These are phyloP conservation scores for Fermentozyma sake DNA, from an alignment of 1,139 yeast species.

Conservation along the genomic window DNA sequence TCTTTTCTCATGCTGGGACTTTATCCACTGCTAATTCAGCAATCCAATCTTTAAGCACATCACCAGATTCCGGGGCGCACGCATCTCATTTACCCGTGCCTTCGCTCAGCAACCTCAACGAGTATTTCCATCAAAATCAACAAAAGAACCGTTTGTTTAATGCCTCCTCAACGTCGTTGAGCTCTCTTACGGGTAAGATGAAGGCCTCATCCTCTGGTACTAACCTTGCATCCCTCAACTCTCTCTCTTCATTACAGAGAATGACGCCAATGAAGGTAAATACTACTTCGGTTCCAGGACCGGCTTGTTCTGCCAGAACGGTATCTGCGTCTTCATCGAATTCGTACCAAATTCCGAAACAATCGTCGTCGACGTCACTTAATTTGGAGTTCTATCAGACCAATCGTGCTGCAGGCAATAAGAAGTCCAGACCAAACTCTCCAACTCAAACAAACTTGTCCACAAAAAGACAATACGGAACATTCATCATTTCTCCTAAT, in stretches of 20 bases:
- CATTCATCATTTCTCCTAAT: constrained; percentile 25
- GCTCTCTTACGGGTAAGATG: constrained; percentile 23
- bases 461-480: constrained; percentile 3
- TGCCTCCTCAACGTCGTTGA: constrained; percentile 23
- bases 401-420: constrained; percentile 16
- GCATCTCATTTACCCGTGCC: constrained; percentile 11
- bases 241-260: constrained; percentile 19
- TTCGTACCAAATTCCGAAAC: constrained; percentile 17
- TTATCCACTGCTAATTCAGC: constrained; percentile 19
- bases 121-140: constrained; percentile 22
- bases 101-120: constrained; percentile 29
- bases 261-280: constrained; percentile 38
- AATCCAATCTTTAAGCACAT: constrained; percentile 28
- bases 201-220: constrained; percentile 17
- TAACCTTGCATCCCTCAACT: constrained; percentile 16
- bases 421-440: constrained; percentile 42
- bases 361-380: constrained; percentile 21
- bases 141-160: constrained; percentile 17
- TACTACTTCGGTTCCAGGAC: constrained; percentile 2
- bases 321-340: constrained; percentile 1
- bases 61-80: constrained; percentile 24
- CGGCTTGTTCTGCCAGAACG: constrained; percentile 1
- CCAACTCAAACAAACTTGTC: constrained; percentile 17
- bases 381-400: constrained; percentile 26
- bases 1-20: constrained; percentile 16